phyloP scores from a whole-genome alignment of 106 monocot species.

The Dendrobium chrysotoxum region DNA sequence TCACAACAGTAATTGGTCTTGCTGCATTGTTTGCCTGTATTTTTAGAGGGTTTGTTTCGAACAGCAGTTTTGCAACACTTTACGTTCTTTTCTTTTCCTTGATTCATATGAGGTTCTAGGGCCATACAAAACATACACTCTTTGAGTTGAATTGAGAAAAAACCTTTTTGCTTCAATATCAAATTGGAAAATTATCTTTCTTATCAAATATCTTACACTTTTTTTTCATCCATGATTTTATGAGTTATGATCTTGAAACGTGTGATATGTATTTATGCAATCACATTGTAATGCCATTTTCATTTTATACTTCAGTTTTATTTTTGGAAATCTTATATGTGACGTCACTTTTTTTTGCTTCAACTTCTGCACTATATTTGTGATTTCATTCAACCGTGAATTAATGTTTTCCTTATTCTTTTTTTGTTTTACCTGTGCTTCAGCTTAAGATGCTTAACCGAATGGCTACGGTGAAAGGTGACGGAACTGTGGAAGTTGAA shows the following conservation, averaged over 20 bases:
- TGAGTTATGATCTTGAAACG: neutral
- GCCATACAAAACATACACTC: neutral
- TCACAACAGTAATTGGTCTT: neutral
- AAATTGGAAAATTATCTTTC: neutral
- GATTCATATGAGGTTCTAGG: neutral
- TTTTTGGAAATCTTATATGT: neutral
- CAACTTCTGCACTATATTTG: neutral
- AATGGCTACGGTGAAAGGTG: conserved; percentile 78
- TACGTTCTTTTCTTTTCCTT: neutral
- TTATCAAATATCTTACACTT: no score
- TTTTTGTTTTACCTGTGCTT: conserved; percentile 9
- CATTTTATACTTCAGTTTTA: neutral
- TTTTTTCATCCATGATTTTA: neutral
- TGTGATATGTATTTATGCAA: neutral
- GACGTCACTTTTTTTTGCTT: neutral
- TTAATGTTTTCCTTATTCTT: neutral
- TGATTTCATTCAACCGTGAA: conserved; percentile 1
- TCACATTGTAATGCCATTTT: neutral
- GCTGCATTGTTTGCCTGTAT: neutral
- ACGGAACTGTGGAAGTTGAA: conserved; percentile 82
- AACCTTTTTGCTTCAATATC: neutral
- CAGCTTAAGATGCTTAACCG: conserved; percentile 87
- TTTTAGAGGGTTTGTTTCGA: neutral
- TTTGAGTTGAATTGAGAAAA: neutral
- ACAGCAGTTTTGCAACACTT: neutral